phyloP scores from a whole-genome alignment of 495 filamentous ascomycete species.

The Filosporella fistucella region DNA sequence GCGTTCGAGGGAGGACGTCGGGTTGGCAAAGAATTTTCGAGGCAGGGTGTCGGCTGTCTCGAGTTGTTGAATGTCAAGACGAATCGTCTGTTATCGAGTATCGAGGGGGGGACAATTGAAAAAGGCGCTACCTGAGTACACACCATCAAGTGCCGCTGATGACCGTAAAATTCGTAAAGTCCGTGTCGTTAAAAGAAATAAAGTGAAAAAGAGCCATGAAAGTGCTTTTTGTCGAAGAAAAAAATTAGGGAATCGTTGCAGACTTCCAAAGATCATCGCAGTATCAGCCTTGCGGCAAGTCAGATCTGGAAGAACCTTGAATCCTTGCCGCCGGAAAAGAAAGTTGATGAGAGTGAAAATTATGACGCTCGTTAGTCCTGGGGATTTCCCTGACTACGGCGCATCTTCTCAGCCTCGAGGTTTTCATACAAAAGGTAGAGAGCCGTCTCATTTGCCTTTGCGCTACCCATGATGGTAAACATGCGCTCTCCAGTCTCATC shows the following conservation, averaged over 20 bases:
- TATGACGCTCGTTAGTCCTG: conserved; percentile 51
- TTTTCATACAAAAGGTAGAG: conserved; percentile 97
- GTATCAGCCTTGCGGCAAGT: conserved; percentile 55
- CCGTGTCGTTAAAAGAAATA: conserved; percentile 20
- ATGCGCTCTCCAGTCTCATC: conserved; percentile 97
- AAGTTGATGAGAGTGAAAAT: conserved; percentile 25
- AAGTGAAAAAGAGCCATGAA: conserved; percentile 29
- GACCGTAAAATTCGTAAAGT: conserved; percentile 28
- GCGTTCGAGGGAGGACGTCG: conserved; percentile 29
- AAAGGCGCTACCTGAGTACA: conserved; percentile 17
- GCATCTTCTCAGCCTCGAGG: conserved; percentile 96
- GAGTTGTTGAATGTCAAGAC: conserved; percentile 25
- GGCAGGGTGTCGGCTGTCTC: conserved; percentile 25
- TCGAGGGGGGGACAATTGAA: conserved; percentile 17
- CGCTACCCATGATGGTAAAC: conserved; percentile 98
- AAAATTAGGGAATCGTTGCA: conserved; percentile 22
- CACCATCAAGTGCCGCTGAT: conserved; percentile 17
- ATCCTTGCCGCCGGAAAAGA: conserved; percentile 23
- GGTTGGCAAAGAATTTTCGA: conserved; percentile 28
- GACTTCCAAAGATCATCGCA: conserved; percentile 31
- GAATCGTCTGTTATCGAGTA: conserved; percentile 24
- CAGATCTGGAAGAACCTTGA: conserved; percentile 39
- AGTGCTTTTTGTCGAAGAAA: conserved; percentile 25
- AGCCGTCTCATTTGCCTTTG: conserved; percentile 87
- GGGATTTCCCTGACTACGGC: conserved; percentile 68